phyloP scores from a whole-genome alignment of 2,329 filamentous ascomycete species.

The Chaetomiaceae sp. region DNA sequence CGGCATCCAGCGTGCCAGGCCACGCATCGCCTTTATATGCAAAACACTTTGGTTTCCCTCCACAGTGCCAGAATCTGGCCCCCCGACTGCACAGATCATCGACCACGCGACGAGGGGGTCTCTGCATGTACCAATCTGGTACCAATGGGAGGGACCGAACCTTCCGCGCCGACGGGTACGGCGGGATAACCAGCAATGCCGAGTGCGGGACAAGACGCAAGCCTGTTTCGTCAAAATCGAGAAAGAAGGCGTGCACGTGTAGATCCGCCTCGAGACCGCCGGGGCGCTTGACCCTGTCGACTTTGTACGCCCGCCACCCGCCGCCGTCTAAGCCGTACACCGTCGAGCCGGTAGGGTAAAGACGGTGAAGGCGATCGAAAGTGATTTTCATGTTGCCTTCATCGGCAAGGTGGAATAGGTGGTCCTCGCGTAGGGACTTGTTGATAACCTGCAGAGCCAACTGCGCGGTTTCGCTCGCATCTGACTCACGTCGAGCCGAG shows the following conservation, averaged over 20 bases:
- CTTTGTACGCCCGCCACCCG: neutral
- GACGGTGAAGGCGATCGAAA: neutral
- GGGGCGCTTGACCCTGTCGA: neutral
- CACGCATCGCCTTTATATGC: neutral
- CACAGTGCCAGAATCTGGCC: neutral
- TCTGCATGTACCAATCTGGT: too few species aligned
- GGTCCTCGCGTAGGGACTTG: too few species aligned
- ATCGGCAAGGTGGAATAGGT: too few species aligned
- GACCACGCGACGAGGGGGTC: too few species aligned
- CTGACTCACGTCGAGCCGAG: too few species aligned
- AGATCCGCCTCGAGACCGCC: neutral
- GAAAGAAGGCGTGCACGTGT: neutral
- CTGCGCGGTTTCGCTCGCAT: too few species aligned
- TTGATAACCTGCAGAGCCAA: too few species aligned
- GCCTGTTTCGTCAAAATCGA: neutral
- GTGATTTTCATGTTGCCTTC: neutral
- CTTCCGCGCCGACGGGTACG: neutral
- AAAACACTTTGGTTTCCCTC: neutral
- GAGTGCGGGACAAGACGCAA: neutral
- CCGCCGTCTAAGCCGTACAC: neutral
- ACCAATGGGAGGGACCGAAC: too few species aligned
- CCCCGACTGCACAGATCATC: too few species aligned
- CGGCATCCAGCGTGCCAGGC: neutral
- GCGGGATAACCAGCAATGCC: neutral
- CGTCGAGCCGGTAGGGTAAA: neutral